Evolutionary conservation across 257 asterid species (phyloP).

Genomic region (Petunia secreta): DNA sequence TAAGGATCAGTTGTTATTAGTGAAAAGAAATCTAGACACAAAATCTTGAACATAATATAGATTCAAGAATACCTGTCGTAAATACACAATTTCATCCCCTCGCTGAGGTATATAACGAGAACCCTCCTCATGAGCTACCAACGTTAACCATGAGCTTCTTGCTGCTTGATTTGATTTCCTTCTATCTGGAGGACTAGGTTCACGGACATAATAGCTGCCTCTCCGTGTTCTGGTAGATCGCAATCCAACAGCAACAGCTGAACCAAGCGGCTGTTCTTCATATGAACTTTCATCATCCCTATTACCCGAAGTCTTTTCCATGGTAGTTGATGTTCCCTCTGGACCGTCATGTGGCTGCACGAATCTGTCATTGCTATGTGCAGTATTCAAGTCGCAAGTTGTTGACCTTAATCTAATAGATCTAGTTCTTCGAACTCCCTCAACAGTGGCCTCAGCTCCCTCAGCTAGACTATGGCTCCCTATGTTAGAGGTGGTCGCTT

Average conservation of each 20-base stretch:
- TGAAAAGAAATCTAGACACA: constrained; percentile 3
- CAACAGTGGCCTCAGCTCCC: constrained; percentile 50
- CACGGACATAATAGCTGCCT: constrained; percentile 52
- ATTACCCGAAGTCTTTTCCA: constrained; percentile 52
- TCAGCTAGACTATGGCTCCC: constrained; percentile 47
- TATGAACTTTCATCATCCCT: constrained; percentile 52
- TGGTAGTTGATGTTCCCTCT: constrained; percentile 50
- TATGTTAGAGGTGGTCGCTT: constrained; percentile 66
- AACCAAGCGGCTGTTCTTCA: constrained; percentile 58
- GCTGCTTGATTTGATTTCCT: constrained; percentile 66
- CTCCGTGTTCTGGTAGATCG: constrained; percentile 75
- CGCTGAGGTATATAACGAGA: constrained; percentile 83
- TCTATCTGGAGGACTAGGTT: constrained; percentile 60
- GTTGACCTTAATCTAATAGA: constrained; percentile 65
- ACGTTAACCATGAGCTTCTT: constrained; percentile 81
- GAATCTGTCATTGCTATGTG: constrained; percentile 42
- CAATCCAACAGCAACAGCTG: constrained; percentile 54
- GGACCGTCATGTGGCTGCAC: constrained; percentile 50
- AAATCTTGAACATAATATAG: constrained; percentile 15
- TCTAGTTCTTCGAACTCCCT: constrained; percentile 73
- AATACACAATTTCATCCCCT: constrained; percentile 82
- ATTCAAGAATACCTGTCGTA: constrained; percentile 73
- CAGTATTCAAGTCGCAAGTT: constrained; percentile 46
- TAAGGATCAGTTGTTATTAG: constrained; percentile 25
- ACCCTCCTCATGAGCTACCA: constrained; percentile 84